Evolutionary conservation across 305 asterid species (phyloP), one percentile per base, ranked within the genome.

Genomic region (Lippia alba): DNA sequence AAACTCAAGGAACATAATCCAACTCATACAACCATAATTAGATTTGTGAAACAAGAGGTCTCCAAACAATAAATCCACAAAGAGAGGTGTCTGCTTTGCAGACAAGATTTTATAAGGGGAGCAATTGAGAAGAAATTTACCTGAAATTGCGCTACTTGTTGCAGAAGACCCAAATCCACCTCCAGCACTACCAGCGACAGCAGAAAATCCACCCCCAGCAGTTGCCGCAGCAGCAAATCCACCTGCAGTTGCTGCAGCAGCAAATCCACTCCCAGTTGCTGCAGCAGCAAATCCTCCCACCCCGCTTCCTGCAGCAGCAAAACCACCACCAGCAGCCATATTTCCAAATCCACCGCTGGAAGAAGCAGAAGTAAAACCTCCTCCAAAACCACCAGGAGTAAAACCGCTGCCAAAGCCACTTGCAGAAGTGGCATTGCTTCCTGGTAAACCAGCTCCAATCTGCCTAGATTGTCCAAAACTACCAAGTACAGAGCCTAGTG

Each of bases 391-490:
- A 77, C 82, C 82, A 71, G 79, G 72, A 55, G 84, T 55, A 40
- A 24, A 78, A 64, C 89, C 83, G 49, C 80, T 66, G 55, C 80
- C 84, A 68, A 87, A 88, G 19, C 84, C 84, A 79, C 74, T 74
- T 15, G 95, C 81, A 70, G 96, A 71, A 15, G 85, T 82, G 71
- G 69, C 79, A 76, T 80, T 84, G 80, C 77, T 87, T 78, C 87
- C 96, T 0, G 91, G 85, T 60, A 86, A 76, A 58, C 91, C 91
- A 67, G 86, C 69, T 69, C 99, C 99, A 75, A 92, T 69, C 85
- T 92, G 99, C 80, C 99, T 87, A 56, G 98, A 87, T 79, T 92
- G 98, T 79, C 98, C 99, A 86, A 94, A 94, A 73, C 84, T 56
- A 82, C 99, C 99, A 70, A 94, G 97, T 64, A 91, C 90, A 9